Evolutionary conservation across 345 rosid species (phyloP).

Genomic region (Eucalyptus caleyi): DNA sequence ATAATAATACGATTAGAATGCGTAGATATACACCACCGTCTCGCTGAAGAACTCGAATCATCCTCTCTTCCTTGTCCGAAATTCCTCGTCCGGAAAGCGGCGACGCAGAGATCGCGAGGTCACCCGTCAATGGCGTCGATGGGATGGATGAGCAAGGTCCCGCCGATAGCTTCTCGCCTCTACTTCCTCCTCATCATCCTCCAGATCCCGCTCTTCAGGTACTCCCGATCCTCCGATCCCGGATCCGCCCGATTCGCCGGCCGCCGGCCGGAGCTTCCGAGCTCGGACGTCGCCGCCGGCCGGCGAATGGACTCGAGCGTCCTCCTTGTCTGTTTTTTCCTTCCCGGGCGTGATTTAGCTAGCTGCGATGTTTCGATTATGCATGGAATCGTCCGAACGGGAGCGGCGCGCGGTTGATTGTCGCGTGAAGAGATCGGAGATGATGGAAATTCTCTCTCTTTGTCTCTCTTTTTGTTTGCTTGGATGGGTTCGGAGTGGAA

Average conservation of each 20-base stretch:
- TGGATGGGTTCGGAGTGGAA: not conserved
- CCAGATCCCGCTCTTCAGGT: conserved; percentile 97
- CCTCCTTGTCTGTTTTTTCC: not conserved
- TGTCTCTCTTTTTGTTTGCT: not conserved
- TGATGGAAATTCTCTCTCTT: not conserved
- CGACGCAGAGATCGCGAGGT: conserved; percentile 3
- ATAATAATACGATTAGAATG: not conserved
- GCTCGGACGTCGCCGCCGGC: not conserved
- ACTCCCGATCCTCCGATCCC: not conserved
- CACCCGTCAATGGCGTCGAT: conserved; percentile 10
- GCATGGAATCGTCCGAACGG: not conserved
- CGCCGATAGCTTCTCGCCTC: conserved; percentile 46
- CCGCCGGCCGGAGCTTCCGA: not conserved
- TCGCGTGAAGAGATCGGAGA: not conserved
- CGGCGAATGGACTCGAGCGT: not conserved
- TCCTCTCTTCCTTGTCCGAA: not conserved
- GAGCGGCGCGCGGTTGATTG: not conserved
- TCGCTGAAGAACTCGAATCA: not conserved
- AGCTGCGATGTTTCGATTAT: not conserved
- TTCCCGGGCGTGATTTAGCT: not conserved
- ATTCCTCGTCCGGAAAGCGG: not conserved
- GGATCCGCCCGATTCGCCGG: not conserved
- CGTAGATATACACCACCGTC: not conserved
- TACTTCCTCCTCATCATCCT: conserved; percentile 74
- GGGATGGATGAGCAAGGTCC: conserved; percentile 50